Base-by-base conservation (phyloP, 2,329 filamentous ascomycete genomes). In the Cordyceps farinosa region DNA sequence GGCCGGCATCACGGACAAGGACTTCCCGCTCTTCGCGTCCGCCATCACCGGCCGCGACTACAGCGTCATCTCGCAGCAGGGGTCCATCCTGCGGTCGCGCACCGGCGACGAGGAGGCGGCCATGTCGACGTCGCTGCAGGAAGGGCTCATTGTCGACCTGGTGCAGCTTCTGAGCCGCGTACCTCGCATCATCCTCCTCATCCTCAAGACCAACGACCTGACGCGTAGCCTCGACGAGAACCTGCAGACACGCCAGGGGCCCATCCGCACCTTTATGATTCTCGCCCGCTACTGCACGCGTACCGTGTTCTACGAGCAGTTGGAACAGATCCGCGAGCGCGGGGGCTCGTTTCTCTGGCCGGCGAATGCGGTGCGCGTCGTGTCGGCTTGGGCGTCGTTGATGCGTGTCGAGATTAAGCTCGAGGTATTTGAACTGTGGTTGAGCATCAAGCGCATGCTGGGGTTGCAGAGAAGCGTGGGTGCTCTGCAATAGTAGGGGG, bases 11-110 rank as follows among this genome's bases (percentile, higher is more conserved):
- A 89, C 83, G 5, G 92, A 97, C 66, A 88, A 92, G 68, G 90
- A 97, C 70, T 99, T 99, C 71, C 92, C 92, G 1, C 84, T 99
- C 27, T 99, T 99, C 74, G 95, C 94, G 1, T 95, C 90, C 11
- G 95, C 95, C 62, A 99, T 99, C 72, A 99, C 95, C 0, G 95
- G 95, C 3, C 85, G 96, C 50, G 95, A 99, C 75, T 99, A 90
- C 74, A 86, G 84, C 62, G 87, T 96, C 4, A 80, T 98, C 54
- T 86, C 84, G 79, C 76, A 71, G 58, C 84, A 84, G 75, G 80
- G 80, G 10, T 83, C 82, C 40, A 84, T 86, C 66, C 73, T 82
- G 64, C 75, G 79, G 65, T 80, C 85, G 4, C 86, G 92, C 57
- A 89, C 89, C 3, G 79, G 79, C 1, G 84, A 87, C 65, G 96